Conservation (phyloP, 2,329 filamentous ascomycete genomes). For the Trichoderma lentiforme region DNA sequence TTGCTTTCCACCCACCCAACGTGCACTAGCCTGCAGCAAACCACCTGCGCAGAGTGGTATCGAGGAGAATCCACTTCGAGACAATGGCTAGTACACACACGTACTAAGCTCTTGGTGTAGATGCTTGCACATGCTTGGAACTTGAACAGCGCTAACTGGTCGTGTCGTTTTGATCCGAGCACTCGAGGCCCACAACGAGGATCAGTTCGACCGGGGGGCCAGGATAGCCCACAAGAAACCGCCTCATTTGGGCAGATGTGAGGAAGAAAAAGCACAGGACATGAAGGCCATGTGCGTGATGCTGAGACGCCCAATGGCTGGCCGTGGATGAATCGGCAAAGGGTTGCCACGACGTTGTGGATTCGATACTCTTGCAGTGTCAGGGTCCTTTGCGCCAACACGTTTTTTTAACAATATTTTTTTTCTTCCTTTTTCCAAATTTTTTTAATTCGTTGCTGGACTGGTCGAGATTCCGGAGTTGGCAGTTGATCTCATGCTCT, state of each 20-base stretch:
- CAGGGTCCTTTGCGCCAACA: background rate
- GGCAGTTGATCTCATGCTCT: constrained; percentile 15
- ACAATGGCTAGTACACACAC: background rate
- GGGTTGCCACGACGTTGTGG: background rate
- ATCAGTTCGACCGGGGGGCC: background rate
- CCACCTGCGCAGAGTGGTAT: background rate
- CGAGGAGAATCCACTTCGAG: background rate
- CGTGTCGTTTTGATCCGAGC: background rate
- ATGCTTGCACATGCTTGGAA: background rate
- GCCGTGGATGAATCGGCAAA: constrained; percentile 11
- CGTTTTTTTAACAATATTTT: background rate
- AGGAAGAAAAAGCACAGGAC: background rate
- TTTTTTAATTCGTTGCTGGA: background rate
- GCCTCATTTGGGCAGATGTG: constrained; percentile 9
- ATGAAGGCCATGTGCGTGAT: constrained; percentile 8
- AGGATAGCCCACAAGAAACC: background rate
- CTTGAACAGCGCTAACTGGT: constrained; percentile 1
- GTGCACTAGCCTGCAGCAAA: background rate
- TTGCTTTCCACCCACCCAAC: background rate
- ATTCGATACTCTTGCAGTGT: background rate
- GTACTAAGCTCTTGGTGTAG: background rate
- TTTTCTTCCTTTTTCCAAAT: background rate
- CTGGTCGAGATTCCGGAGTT: background rate
- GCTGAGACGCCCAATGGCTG: constrained; percentile 13
- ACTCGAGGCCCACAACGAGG: background rate